phyloP scores from a whole-genome alignment of 2,329 filamentous ascomycete species.

The Hymenoscyphus salicellus region DNA sequence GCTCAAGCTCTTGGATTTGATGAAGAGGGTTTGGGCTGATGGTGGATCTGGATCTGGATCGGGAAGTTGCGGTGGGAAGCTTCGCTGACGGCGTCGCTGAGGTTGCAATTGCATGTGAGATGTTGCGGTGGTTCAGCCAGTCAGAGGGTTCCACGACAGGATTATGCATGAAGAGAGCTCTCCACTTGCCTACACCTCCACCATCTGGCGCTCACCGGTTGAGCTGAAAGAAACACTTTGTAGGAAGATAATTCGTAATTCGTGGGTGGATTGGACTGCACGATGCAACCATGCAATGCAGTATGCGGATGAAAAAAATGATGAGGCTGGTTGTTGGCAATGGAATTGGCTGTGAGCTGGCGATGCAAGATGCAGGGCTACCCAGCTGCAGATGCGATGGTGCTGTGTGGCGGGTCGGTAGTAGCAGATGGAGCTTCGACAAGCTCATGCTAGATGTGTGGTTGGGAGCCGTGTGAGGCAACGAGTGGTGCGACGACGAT shows the following conservation, averaged over 20 bases:
- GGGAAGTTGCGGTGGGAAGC: neutral
- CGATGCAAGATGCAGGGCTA: neutral
- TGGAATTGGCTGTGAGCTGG: neutral
- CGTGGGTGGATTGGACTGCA: too few species aligned
- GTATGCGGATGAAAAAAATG: too few species aligned
- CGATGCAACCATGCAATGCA: neutral
- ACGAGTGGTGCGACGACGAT: neutral
- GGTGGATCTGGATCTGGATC: neutral
- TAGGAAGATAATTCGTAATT: too few species aligned
- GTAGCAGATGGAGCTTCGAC: neutral
- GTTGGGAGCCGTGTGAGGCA: neutral
- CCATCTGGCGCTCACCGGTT: neutral
- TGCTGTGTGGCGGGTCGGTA: neutral
- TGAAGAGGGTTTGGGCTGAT: too few species aligned
- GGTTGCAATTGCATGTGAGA: constrained; percentile 9
- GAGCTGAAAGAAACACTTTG: too few species aligned
- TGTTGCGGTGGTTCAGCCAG: constrained; percentile 5
- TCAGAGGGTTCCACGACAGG: constrained; percentile 13
- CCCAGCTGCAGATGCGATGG: neutral
- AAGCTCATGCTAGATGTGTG: neutral
- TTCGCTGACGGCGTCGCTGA: neutral
- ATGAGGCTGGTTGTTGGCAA: neutral
- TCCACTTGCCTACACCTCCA: too few species aligned
- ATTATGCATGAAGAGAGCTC: neutral
- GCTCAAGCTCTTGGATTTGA: too few species aligned